Conservation (phyloP, 768 basidiomycete genomes). For the Leccinum subgranulosum region DNA sequence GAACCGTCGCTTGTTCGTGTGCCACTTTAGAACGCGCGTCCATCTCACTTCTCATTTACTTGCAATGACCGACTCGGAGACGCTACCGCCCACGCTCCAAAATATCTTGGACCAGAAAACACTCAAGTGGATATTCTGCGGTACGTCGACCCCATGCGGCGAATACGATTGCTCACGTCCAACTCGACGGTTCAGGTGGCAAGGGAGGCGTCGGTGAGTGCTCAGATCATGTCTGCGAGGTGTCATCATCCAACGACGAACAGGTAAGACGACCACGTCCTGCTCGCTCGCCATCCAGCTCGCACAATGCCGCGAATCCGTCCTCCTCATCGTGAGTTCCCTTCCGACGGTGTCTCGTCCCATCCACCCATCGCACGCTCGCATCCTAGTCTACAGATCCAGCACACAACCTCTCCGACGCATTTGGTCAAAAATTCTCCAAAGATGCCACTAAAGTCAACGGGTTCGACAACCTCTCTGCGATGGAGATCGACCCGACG, state of each 20-base stretch:
- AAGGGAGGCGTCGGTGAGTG: conserved; percentile 95
- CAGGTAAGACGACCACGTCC: conserved; percentile 97
- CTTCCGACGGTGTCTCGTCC: neutral
- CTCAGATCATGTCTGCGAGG: neutral
- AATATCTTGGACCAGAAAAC: conserved; percentile 92
- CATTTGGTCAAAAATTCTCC: conserved; percentile 98
- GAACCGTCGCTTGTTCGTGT: conserved; percentile 8
- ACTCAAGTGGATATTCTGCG: conserved; percentile 99
- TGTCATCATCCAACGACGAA: neutral
- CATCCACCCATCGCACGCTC: neutral
- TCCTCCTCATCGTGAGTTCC: conserved; percentile 83
- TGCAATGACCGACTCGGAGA: conserved; percentile 47
- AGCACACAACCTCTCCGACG: conserved; percentile 98
- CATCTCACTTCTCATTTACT: conserved; percentile 8
- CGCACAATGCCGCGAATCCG: conserved; percentile 87
- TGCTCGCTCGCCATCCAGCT: conserved; percentile 98
- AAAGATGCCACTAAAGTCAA: conserved; percentile 99
- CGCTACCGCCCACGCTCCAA: conserved; percentile 82
- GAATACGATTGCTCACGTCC: conserved; percentile 13
- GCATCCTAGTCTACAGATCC: conserved; percentile 87
- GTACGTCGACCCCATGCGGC: conserved; percentile 43
- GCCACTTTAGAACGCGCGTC: conserved; percentile 19
- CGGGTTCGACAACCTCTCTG: conserved; percentile 93
- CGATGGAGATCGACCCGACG: conserved; percentile 99
- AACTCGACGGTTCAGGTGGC: conserved; percentile 59